Conservation (phyloP, 305 asterid genomes). For the Solanum chacoense region DNA sequence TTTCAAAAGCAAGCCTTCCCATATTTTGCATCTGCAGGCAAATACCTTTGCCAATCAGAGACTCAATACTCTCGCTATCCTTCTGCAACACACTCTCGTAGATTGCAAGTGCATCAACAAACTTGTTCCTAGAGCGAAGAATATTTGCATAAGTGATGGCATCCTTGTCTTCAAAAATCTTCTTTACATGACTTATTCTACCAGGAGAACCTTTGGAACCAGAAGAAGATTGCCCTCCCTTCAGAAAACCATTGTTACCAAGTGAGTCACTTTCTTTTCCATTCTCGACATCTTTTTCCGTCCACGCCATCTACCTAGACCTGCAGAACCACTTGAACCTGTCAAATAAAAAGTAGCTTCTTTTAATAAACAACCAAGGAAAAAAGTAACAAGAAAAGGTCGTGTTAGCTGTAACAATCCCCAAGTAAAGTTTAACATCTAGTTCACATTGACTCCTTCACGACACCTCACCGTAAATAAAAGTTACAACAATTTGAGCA, state of each 20-base stretch:
- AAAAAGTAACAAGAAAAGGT: conserved; percentile 2
- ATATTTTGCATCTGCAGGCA: conserved; percentile 91
- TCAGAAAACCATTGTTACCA: conserved; percentile 30
- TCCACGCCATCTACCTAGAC: conserved; percentile 43
- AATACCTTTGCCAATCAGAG: conserved; percentile 90
- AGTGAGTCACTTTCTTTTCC: conserved; percentile 29
- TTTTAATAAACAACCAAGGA: background rate
- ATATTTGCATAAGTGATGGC: conserved; percentile 77
- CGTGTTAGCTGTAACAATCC: background rate
- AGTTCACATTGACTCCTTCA: background rate
- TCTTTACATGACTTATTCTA: conserved; percentile 28
- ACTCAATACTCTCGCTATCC: conserved; percentile 63
- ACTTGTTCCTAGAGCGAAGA: conserved; percentile 89
- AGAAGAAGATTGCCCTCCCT: conserved; percentile 38
- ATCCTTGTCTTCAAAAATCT: conserved; percentile 54
- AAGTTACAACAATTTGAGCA: background rate
- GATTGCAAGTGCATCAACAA: conserved; percentile 73
- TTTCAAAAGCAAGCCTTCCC: conserved; percentile 73
- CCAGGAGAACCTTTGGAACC: conserved; percentile 28
- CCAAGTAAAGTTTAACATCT: background rate
- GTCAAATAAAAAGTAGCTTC: conserved; percentile 1
- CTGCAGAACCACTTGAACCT: conserved; percentile 19
- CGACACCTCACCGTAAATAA: background rate
- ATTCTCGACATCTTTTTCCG: conserved; percentile 36
- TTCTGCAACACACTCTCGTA: conserved; percentile 67